Percentiles rank a stretch among this genome's conserved stretches.
Conservation (phyloP, 441 rosid species). For the Oxalis stricta region DNA sequence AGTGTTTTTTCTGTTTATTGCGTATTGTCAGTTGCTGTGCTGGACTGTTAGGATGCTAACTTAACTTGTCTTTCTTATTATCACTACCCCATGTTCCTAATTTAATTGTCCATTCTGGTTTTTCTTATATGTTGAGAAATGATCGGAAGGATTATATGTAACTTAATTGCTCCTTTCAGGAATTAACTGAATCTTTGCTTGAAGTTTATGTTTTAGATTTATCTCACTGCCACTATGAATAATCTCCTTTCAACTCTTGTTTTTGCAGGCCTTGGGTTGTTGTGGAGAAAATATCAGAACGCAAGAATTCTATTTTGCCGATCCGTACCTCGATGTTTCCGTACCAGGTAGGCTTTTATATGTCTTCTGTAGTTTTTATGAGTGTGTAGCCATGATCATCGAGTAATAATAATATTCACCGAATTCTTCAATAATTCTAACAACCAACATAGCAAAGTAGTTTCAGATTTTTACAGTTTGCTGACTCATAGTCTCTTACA, state of each 20-base stretch:
- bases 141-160: too few relatives aligned
- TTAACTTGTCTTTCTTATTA: too few relatives aligned
- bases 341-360: conserved; percentile 14
- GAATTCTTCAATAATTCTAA: too few relatives aligned
- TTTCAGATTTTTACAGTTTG: not conserved
- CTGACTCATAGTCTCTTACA: not conserved
- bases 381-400: not conserved
- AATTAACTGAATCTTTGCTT: not conserved
- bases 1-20: too few relatives aligned
- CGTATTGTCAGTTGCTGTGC: too few relatives aligned
- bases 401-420: too few relatives aligned
- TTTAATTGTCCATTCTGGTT: too few relatives aligned
- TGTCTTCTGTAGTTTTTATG: not conserved
- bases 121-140: too few relatives aligned
- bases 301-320: conserved; percentile 1
- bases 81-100: too few relatives aligned
- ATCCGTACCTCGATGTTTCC: conserved; percentile 10
- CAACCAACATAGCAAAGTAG: too few relatives aligned
- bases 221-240: not conserved
- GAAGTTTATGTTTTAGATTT: not conserved
- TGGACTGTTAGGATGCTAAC: too few relatives aligned
- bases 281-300: conserved; percentile 7
- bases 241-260: not conserved
- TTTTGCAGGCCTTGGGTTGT: conserved; percentile 36
- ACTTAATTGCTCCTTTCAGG: not conserved